Evolutionary conservation across 129 eudicot species (phyloP), one percentile per base, ranked within the genome.

Genomic region (Escallonia herrerae): DNA sequence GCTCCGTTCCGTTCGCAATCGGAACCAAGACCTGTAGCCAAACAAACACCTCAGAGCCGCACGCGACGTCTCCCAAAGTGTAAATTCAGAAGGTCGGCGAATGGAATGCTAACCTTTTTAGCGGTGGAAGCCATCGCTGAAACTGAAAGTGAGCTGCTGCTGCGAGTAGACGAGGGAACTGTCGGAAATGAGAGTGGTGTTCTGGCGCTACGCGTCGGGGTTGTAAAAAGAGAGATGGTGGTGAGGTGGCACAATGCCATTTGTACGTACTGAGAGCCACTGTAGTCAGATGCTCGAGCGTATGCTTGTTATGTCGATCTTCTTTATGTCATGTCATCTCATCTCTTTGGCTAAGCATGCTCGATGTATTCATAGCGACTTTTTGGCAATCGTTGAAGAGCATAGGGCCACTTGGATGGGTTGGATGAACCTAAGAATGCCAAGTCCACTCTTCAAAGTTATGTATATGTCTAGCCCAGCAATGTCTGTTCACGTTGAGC

Each of bases 1-100:
- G 97, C 84, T 94, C 99, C 39, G 97, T 83, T 54, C 99, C 99
- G 50, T 89, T 86, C 9, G 97, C 99, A 68, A 94, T 80, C 53
- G 99, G 99, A 38, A 94, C 88, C 87, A 94, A 86, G 60, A 77
- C 99, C 93, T 94, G 76, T 15, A 63, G 43, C 44, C 39, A 6
- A 64, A 49, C 59, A 65, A 43, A 15, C 15, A 64, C 68, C 41
- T 41, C 43, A 14, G 40, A 42, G 39, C 33, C 15, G 8, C 14
- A 41, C 40, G 3, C 7, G 46, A 46, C 60, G 4, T 40, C 33
- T 15, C 55, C 41, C 11, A 22, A 60, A 11, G 33, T 40, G 4
- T 5, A 55, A 15, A 3, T 14, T 15, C 12, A 8, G n/a, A 3
- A 15, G 0, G 2, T 49, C 22, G 58, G 14, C 22, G 14, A 38